phyloP scores from a whole-genome alignment of 140 eudicot species.

The Bidens hawaiensis region DNA sequence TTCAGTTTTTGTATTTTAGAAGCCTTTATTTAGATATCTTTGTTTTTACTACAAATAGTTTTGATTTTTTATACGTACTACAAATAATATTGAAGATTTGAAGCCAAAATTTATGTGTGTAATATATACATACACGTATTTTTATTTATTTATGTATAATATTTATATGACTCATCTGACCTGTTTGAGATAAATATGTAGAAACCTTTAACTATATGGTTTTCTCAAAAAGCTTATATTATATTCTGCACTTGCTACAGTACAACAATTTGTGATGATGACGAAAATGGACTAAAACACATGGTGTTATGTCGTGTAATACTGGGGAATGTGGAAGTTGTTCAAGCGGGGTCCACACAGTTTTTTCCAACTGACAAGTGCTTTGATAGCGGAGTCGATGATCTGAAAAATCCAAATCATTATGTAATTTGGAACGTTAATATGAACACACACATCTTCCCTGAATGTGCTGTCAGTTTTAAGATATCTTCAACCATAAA shows the following conservation, averaged over 20 bases:
- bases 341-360: slow-evolving; percentile 49
- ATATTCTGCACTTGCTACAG: slow-evolving; percentile 15
- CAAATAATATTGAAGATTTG: no score
- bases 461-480: slow-evolving; percentile 56
- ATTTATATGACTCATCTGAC: no score
- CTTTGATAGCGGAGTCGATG: slow-evolving; percentile 86
- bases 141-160: no score
- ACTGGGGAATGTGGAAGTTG: slow-evolving; percentile 74
- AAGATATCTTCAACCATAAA: slow-evolving; percentile 26
- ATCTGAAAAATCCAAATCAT: slow-evolving; percentile 50
- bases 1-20: no score
- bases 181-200: no score
- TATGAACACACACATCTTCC: slow-evolving; percentile 58
- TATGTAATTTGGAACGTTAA: slow-evolving; percentile 57
- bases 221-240: neutral
- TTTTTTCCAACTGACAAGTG: slow-evolving; percentile 57
- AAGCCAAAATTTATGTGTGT: no score
- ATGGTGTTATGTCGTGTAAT: slow-evolving; percentile 79
- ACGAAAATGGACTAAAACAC: slow-evolving; percentile 48
- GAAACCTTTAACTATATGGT: neutral
- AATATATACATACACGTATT: no score
- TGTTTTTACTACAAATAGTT: no score
- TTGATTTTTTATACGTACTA: no score
- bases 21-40: no score
- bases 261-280: slow-evolving; percentile 38